phyloP scores from a whole-genome alignment of 345 rosid species.

The Salix suchowensis region DNA sequence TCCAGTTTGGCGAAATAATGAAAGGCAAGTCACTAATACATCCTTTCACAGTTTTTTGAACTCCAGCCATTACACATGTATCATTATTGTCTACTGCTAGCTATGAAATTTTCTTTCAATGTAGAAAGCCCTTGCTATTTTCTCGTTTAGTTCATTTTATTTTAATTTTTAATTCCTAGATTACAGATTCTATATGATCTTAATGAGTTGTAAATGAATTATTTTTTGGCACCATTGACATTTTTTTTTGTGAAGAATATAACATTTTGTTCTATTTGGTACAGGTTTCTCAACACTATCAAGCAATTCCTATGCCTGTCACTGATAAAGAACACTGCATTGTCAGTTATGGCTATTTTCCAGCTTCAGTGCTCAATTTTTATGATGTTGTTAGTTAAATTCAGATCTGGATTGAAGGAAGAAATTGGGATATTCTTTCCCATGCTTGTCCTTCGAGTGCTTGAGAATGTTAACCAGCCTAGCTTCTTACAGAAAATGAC shows the following conservation, averaged over 20 bases:
- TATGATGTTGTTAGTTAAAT: constrained; percentile 65
- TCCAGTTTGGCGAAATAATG: constrained; percentile 68
- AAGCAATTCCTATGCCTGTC: constrained; percentile 92
- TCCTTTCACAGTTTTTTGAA: neutral
- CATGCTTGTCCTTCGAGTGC: constrained; percentile 90
- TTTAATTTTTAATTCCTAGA: neutral
- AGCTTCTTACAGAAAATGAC: constrained; percentile 97
- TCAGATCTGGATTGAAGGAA: constrained; percentile 74
- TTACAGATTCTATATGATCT: neutral
- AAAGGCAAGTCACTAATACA: constrained; percentile 52
- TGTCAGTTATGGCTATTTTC: constrained; percentile 90
- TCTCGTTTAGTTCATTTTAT: neutral
- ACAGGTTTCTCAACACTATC: constrained; percentile 82
- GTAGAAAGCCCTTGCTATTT: neutral
- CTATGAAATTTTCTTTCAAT: neutral
- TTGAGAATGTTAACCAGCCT: constrained; percentile 95
- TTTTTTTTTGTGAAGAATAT: neutral
- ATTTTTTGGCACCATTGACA: neutral
- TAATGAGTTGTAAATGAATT: neutral
- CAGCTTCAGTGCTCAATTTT: constrained; percentile 94
- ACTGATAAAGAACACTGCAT: constrained; percentile 85
- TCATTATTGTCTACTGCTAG: neutral
- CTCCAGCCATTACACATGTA: neutral
- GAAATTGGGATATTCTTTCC: constrained; percentile 95
- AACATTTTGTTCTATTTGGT: constrained; percentile 14